Conservation (phyloP, 2,329 filamentous ascomycete genomes). For the Colletotrichum paranaense region DNA sequence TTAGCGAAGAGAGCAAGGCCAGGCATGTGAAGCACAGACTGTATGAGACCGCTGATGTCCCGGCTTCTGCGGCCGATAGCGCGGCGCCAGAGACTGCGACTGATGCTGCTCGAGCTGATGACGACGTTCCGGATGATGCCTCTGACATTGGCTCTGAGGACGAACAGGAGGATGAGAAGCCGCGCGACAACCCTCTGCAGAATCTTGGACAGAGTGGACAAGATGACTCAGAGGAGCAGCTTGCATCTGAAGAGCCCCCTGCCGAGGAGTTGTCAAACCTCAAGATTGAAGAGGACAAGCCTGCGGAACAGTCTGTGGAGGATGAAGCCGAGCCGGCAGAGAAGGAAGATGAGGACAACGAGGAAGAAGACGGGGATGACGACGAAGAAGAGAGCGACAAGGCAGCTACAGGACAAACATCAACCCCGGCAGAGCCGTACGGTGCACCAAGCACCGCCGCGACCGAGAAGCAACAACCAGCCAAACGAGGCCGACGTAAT, state of each 20-base stretch:
- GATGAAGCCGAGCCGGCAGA: constrained; percentile 37
- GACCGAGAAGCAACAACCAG: constrained; percentile 57
- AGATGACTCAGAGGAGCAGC: constrained; percentile 43
- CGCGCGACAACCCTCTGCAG: constrained; percentile 53
- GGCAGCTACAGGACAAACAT: constrained; percentile 17
- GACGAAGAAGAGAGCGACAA: constrained; percentile 38
- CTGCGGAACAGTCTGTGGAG: constrained; percentile 33
- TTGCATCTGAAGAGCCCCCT: constrained; percentile 36
- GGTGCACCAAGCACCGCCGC: constrained; percentile 40
- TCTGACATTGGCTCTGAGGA: constrained; percentile 49
- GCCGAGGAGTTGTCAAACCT: constrained; percentile 29
- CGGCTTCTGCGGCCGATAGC: constrained; percentile 38
- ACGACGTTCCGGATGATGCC: constrained; percentile 45
- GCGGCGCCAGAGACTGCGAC: constrained; percentile 20
- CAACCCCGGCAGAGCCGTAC: constrained; percentile 19
- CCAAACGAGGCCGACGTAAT: constrained; percentile 79
- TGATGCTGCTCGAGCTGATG: constrained; percentile 40
- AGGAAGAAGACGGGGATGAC: constrained; percentile 35
- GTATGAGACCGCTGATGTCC: constrained; percentile 30
- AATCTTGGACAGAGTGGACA: constrained; percentile 39
- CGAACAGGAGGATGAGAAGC: constrained; percentile 42
- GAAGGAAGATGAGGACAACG: constrained; percentile 39
- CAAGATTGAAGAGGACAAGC: constrained; percentile 31
- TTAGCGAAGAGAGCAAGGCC: constrained; percentile 87
- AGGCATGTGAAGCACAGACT: constrained; percentile 81